A percentile compares a stretch with the other conserved stretches of the same genome.
These are phyloP conservation scores for Pezicula carpinea DNA, from an alignment of 2,329 filamentous ascomycete species.

Conservation along the genomic window DNA sequence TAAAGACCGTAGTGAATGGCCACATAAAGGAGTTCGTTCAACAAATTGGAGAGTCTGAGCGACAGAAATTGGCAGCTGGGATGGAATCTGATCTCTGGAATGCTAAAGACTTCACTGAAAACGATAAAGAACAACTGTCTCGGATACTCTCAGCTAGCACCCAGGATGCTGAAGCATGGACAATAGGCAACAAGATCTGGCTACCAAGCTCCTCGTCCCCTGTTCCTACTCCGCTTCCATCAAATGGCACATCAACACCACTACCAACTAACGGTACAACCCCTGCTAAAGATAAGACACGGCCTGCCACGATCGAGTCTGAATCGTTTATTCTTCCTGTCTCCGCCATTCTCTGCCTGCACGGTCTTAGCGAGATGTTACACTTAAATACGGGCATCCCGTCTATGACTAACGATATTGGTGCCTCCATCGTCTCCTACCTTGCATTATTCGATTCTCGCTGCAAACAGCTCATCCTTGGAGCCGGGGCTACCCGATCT, in stretches of 20 bases:
- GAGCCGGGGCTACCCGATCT: constrained; percentile 82
- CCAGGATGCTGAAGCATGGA: constrained; percentile 64
- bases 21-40: constrained; percentile 80
- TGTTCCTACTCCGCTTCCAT: constrained; percentile 5
- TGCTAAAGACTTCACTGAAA: constrained; percentile 67
- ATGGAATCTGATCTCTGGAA: constrained; percentile 82
- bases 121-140: constrained; percentile 54
- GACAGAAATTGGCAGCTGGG: constrained; percentile 67
- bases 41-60: constrained; percentile 64
- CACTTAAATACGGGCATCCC: constrained; percentile 81
- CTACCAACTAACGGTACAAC: constrained; percentile 9
- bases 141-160: constrained; percentile 67
- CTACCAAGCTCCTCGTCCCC: constrained; percentile 31
- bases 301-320: constrained; percentile 74
- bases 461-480: constrained; percentile 92
- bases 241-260: constrained; percentile 33
- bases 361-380: constrained; percentile 77
- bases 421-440: constrained; percentile 74
- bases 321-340: constrained; percentile 82
- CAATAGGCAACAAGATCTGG: constrained; percentile 55
- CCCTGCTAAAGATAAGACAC: constrained; percentile 54
- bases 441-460: constrained; percentile 93
- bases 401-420: constrained; percentile 81
- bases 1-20: constrained; percentile 75
- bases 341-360: constrained; percentile 76